Conservation (phyloP, 306 rosid species). For the Malus fusca region DNA sequence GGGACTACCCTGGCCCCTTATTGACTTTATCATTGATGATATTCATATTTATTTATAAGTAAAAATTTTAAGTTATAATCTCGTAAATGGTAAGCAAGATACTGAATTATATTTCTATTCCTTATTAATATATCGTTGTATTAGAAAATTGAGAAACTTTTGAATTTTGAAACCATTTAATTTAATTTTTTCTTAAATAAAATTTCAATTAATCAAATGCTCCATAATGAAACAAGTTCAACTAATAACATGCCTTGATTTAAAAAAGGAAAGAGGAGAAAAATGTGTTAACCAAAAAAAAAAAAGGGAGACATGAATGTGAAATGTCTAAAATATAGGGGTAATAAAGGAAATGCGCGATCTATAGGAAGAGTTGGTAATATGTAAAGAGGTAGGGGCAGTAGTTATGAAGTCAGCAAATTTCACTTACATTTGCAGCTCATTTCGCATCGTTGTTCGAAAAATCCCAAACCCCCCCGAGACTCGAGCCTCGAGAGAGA, state of each 20-base stretch:
- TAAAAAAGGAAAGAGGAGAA: too few relatives aligned
- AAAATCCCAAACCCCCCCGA: constrained; percentile 11
- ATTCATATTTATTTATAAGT: too few relatives aligned
- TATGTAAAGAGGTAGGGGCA: background rate
- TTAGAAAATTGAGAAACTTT: too few relatives aligned
- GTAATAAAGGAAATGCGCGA: background rate
- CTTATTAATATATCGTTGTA: too few relatives aligned
- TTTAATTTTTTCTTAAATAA: background rate
- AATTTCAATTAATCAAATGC: background rate
- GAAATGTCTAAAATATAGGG: background rate
- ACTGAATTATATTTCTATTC: too few relatives aligned
- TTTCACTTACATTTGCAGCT: constrained; percentile 16
- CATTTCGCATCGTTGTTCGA: constrained; percentile 39
- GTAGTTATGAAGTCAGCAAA: background rate
- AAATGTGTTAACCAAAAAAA: too few relatives aligned
- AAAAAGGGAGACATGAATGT: background rate
- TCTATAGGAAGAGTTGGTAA: background rate
- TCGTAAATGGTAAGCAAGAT: too few relatives aligned
- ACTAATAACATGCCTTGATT: too few relatives aligned
- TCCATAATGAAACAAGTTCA: background rate
- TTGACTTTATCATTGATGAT: too few relatives aligned
- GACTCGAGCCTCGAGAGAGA: background rate
- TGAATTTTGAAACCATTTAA: too few relatives aligned
- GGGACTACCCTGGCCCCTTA: too few relatives aligned
- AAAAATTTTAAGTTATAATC: too few relatives aligned